Base-by-base conservation (phyloP, 352 stramenopile genomes). In the Phytophthora sp. region DNA sequence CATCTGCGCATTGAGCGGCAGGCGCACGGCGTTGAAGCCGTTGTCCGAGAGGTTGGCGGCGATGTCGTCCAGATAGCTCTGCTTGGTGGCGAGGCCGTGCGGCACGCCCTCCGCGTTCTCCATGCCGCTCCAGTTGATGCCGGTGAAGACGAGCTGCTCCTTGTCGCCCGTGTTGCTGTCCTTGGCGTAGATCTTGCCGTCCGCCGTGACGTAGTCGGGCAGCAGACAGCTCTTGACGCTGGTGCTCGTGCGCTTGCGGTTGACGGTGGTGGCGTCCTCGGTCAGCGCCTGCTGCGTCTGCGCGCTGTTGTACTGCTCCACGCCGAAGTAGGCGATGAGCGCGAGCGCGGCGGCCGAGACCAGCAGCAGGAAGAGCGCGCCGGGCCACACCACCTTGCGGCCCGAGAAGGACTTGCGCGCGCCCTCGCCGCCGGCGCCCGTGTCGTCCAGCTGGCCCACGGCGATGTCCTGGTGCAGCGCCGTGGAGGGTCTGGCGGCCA, bases 41-140 rank as follows among this genome's bases (percentile, higher is more conserved):
- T 76, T 82, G 42, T 87, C 74, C 43, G 60, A 70, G 13, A 94
- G 72, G 49, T 86, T 84, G 24, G 77, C 55, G 0, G 84, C 79
- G 37, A 94, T 90, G 50, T 92, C 74, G 53, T 88, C 84, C 42
- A 92, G 42, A 37, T 88, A 82, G 38, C 66, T 79, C 71, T 92
- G 83, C 17, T 84, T 82, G 4, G 69, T 82, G 0, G 84, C 83
- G 3, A 94, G 72, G 8, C 86, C 86, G 49, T 94, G 83, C 1
- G 86, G 86, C 18, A 94, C 84, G 11, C 86, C 86, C 43, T 92
- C 84, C 0, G 65, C 24, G 60, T 94, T 92, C 68, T 94, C 86
- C 86, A 94, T 94, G 48, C 86, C 86, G 44, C 84, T 94, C 86
- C 86, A 94, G 66, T 94, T 94, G 68, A 94, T 91, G 30, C 86